phyloP scores from a whole-genome alignment of 257 asterid species.

The Cinchona pubescens region DNA sequence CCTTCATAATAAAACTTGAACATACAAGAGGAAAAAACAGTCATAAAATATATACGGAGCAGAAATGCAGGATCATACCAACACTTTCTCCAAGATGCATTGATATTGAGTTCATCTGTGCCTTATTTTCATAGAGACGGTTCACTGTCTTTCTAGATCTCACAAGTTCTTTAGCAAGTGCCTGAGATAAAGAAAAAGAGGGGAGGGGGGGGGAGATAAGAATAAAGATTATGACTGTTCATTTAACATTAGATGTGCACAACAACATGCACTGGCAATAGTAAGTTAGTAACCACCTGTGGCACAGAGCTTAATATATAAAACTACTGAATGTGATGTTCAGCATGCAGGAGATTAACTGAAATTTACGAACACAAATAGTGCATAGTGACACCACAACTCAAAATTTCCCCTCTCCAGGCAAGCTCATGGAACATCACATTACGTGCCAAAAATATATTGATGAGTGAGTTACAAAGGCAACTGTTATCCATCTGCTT shows the following conservation, averaged over 20 bases:
- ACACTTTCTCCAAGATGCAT: conserved; percentile 99
- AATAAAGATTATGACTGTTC: not conserved
- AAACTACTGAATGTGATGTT: not conserved
- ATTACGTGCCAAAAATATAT: not conserved
- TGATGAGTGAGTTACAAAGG: not conserved
- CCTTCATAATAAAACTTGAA: not conserved
- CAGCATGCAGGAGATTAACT: not conserved
- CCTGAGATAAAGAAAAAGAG: conserved; percentile 33
- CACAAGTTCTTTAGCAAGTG: conserved; percentile 91
- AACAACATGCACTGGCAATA: not conserved
- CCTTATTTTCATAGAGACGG: conserved; percentile 86
- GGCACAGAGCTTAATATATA: not conserved
- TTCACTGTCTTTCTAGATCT: conserved; percentile 76
- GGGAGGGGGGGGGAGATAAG: not conserved
- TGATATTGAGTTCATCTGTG: conserved; percentile 89
- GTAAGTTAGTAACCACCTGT: not conserved
- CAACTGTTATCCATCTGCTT: not conserved
- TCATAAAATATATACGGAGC: conserved; percentile 13
- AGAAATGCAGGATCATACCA: conserved; percentile 50
- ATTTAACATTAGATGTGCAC: not conserved
- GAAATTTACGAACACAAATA: not conserved
- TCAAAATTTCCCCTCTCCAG: not conserved
- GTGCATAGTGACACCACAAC: not conserved
- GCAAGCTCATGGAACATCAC: not conserved
- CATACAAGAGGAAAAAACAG: conserved; percentile 9